Evolutionary conservation across 371 early-diverging fungal genomes (phyloP).

Genomic region (Mortierella sp.): DNA sequence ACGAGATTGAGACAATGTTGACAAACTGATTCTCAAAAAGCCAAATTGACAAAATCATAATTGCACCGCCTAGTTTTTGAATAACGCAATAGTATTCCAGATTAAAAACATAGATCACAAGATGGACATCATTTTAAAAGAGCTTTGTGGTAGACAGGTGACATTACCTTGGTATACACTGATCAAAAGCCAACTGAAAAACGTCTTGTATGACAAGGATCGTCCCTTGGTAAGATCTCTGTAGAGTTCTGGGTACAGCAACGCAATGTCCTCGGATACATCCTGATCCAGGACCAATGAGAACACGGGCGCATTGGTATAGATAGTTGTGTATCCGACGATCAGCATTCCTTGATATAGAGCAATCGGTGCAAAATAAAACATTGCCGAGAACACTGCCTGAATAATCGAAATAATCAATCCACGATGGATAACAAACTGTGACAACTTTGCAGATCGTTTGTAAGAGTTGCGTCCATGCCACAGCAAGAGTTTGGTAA

Average conservation of each 20-base stretch:
- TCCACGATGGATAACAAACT: conserved; percentile 99
- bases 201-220: conserved; percentile 91
- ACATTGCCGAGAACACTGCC: conserved; percentile 98
- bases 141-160: no score
- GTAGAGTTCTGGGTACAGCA: conserved; percentile 98
- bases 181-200: conserved; percentile 96
- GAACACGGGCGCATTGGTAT: conserved; percentile 98
- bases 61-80: conserved; percentile 77
- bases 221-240: conserved; percentile 96
- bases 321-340: conserved; percentile 94
- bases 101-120: not conserved
- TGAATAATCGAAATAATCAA: conserved; percentile 98
- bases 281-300: conserved; percentile 95
- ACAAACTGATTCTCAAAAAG: conserved; percentile 97
- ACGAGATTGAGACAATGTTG: conserved; percentile 96
- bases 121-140: no score
- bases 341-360: conserved; percentile 87
- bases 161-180: conserved; percentile 94
- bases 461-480: conserved; percentile 98
- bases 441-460: conserved; percentile 95
- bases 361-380: conserved; percentile 98
- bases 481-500: conserved; percentile 91
- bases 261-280: conserved; percentile 90
- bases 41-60: conserved; percentile 95
- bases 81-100: not conserved